Conservation (phyloP, 495 filamentous ascomycete genomes). For the Endocarpon pusillum region DNA sequence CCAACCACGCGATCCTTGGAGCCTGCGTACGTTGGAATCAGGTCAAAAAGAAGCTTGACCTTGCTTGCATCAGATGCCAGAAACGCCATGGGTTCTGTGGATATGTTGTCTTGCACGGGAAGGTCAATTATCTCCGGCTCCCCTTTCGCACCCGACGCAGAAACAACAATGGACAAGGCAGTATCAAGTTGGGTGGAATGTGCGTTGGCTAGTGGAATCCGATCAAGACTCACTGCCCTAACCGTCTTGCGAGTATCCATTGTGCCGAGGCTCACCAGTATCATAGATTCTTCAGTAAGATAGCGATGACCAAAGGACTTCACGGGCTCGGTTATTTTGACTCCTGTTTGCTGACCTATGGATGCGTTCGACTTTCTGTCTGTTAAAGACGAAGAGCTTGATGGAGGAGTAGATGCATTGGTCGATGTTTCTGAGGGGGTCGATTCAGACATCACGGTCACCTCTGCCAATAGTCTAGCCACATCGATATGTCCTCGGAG, state of each 20-base stretch:
- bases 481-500: conserved; percentile 73
- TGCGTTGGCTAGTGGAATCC: conserved; percentile 68
- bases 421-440: conserved; percentile 21
- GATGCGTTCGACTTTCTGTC: conserved; percentile 34
- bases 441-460: conserved; percentile 23
- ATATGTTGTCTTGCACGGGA: conserved; percentile 83
- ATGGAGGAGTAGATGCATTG: conserved; percentile 29
- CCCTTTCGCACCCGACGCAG: conserved; percentile 72
- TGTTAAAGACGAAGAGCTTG: conserved; percentile 28
- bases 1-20: conserved; percentile 72
- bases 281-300: conserved; percentile 71
- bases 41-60: conserved; percentile 84
- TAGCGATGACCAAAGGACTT: conserved; percentile 96
- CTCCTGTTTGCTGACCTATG: conserved; percentile 16
- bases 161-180: conserved; percentile 78
- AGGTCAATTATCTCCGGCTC: conserved; percentile 81
- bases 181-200: conserved; percentile 90
- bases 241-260: conserved; percentile 80
- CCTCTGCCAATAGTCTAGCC: conserved; percentile 44
- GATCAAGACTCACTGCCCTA: conserved; percentile 73
- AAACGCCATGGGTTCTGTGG: conserved; percentile 83
- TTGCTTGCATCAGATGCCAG: conserved; percentile 57
- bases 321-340: conserved; percentile 47
- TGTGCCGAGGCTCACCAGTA: conserved; percentile 80
- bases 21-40: conserved; percentile 95